phyloP scores from a whole-genome alignment of 75 land plant genomes.

The Cunninghamia lanceolata region DNA sequence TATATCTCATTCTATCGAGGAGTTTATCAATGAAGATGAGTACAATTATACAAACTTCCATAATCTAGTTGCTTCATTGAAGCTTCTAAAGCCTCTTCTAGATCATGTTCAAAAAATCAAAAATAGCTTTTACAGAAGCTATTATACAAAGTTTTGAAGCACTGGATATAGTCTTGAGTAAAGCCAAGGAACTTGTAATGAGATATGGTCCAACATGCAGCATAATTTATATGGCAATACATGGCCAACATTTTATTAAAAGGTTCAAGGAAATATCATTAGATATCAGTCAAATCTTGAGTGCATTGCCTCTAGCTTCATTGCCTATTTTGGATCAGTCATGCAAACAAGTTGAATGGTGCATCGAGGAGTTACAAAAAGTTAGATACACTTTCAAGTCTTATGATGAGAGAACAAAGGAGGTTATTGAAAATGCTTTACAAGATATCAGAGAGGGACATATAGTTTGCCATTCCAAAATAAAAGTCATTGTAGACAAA shows the following conservation, averaged over 20 bases:
- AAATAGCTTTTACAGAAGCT: not conserved
- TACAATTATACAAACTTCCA: not conserved
- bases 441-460: slow-evolving; percentile 18
- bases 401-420: slow-evolving; percentile 15
- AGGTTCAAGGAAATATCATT: slow-evolving; percentile 22
- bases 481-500: slow-evolving; percentile 11
- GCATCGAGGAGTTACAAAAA: too few species aligned
- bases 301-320: slow-evolving; percentile 21
- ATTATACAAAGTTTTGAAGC: too few species aligned
- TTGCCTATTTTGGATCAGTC: slow-evolving; percentile 20
- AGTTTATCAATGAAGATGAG: not conserved
- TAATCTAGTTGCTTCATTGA: not conserved
- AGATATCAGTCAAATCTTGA: slow-evolving; percentile 24
- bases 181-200: too few species aligned
- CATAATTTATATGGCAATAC: slow-evolving; percentile 6
- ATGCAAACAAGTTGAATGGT: slow-evolving; percentile 19
- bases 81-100: too few species aligned
- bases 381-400: slow-evolving; percentile 13
- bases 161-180: too few species aligned
- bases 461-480: slow-evolving; percentile 10
- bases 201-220: not conserved
- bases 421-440: slow-evolving; percentile 20
- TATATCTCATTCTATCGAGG: not conserved
- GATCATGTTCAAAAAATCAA: not conserved
- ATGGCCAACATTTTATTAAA: slow-evolving; percentile 9